These are phyloP conservation scores for Geotrichum europaeum DNA, from an alignment of 1,139 yeast species.

Conservation along the genomic window DNA sequence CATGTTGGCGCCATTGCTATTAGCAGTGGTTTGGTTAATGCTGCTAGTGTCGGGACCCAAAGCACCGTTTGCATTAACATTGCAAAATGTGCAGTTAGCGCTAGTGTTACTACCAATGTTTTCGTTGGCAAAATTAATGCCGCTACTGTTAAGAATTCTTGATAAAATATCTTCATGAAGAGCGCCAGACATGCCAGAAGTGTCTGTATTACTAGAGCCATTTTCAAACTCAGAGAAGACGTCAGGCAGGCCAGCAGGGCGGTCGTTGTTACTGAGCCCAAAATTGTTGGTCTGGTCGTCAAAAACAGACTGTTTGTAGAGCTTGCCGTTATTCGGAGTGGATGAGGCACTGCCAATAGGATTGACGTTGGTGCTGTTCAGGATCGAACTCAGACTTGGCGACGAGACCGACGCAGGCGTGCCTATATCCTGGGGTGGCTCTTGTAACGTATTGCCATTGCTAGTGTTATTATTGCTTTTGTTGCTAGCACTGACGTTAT, in stretches of 20 bases:
- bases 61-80: not conserved
- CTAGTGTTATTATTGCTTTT: not conserved
- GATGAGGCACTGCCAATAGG: not conserved
- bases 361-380: not conserved
- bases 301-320: not conserved
- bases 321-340: not conserved
- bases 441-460: not conserved
- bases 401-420: not conserved
- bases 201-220: not conserved
- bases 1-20: not conserved
- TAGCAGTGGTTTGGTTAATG: not conserved
- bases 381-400: not conserved
- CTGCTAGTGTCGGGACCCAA: not conserved
- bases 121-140: not conserved
- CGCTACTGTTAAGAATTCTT: not conserved
- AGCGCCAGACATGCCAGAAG: not conserved
- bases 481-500: not conserved
- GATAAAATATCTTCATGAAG: not conserved
- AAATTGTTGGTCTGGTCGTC: not conserved
- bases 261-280: not conserved
- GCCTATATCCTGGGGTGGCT: not conserved
- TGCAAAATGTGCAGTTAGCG: not conserved
- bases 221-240: not conserved
- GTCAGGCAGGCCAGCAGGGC: not conserved
- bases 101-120: not conserved